phyloP scores from a whole-genome alignment of 164 flowering plant species.

The Vitis riparia region DNA sequence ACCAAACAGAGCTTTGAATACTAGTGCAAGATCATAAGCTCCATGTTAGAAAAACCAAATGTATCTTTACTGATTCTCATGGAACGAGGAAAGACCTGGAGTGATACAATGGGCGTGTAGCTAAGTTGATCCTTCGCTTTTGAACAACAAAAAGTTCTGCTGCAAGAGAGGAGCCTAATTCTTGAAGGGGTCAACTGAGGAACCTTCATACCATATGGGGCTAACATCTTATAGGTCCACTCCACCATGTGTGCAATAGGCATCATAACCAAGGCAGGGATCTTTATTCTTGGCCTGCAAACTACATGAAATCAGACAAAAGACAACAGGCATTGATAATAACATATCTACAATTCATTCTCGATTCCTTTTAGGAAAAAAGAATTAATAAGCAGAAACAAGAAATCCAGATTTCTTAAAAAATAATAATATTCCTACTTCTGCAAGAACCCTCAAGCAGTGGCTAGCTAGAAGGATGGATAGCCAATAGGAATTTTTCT shows the following conservation, averaged over 20 bases:
- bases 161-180: conserved; percentile 76
- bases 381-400: neutral
- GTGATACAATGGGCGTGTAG: conserved; percentile 78
- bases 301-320: conserved; percentile 28
- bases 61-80: neutral
- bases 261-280: conserved; percentile 85
- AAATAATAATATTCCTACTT: neutral
- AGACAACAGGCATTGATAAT: neutral
- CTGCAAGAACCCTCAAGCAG: neutral
- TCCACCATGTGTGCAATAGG: conserved; percentile 88
- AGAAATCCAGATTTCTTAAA: neutral
- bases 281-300: conserved; percentile 89
- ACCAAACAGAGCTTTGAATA: too few relatives aligned
- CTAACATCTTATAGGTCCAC: conserved; percentile 61
- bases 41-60: neutral
- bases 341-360: neutral
- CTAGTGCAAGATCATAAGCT: too few relatives aligned
- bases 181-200: conserved; percentile 98
- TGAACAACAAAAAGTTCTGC: conserved; percentile 75
- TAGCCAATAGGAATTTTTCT: neutral
- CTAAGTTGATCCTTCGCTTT: conserved; percentile 89
- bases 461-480: neutral
- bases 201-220: conserved; percentile 88
- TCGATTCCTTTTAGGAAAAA: neutral
- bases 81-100: conserved; percentile 54